Evolutionary conservation across 2,329 filamentous ascomycete genomes (phyloP), one percentile per base, ranked within the genome.

Genomic region (Colletotrichum tamarilloi): DNA sequence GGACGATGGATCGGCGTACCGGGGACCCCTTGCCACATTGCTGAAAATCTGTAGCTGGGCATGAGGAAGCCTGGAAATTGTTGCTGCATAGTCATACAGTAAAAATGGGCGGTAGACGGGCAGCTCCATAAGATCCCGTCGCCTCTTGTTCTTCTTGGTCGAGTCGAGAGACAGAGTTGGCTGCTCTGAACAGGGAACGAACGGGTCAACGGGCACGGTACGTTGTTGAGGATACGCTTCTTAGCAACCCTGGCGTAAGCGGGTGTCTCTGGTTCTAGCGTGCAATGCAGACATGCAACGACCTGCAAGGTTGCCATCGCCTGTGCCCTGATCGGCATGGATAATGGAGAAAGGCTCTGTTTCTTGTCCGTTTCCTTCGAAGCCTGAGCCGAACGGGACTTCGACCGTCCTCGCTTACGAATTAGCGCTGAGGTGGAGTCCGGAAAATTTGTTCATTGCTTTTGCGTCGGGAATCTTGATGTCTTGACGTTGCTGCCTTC

Each of bases 1-100:
- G 69, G 58, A 57, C 11, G 69, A 63, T 58, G 66, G 70, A 73
- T 70, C 60, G 67, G 67, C 67, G 60, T 62, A 46, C 69, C 42
- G 30, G 65, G 69, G 60, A 62, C 65, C 69, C 69, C 69, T 63
- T 72, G 70, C 55, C 70, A 55, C 60, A 2, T 28, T 14, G 19
- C 30, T 12, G 8, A 30, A 38, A 14, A n/a, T 46, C 19, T 24
- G 22, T 63, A 19, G 28, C 22, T 57, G 22, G 35, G 35, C 35
- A 46, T 19, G 58, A 60, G 35, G n/a, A 28, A 11, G 8, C 58
- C 24, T 62, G 16, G 32, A 7, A 24, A 16, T 46, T 46, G 19
- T 46, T 46, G 42, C 42, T 46, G 42, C 42, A 46, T n/a, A 46
- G 42, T 46, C 42, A 46, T 46, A 46, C 42, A 46, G 42, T n/a